Conservation (phyloP, 768 basidiomycete genomes). For the Tulasnella sp. region DNA sequence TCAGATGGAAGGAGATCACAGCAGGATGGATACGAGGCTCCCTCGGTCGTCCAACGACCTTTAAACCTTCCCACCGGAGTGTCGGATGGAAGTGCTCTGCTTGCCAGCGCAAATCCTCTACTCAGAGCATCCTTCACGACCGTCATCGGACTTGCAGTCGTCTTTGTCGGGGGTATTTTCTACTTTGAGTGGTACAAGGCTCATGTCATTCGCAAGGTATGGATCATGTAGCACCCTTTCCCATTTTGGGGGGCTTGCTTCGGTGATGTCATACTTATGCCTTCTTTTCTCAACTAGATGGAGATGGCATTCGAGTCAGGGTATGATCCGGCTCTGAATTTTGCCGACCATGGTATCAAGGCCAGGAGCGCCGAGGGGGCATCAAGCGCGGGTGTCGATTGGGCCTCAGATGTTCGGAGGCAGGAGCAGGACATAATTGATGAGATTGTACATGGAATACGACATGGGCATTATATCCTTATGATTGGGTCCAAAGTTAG, state of each 20-base stretch:
- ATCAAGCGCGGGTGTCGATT: slow-evolving; percentile 23
- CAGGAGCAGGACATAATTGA: slow-evolving; percentile 71
- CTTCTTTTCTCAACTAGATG: slow-evolving; percentile 43
- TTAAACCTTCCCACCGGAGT: slow-evolving; percentile 5
- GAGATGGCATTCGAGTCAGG: slow-evolving; percentile 69
- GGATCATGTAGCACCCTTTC: slow-evolving; percentile 8
- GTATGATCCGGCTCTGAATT: slow-evolving; percentile 75
- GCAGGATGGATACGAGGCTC: background rate
- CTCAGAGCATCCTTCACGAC: background rate
- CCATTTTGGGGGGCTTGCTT: background rate
- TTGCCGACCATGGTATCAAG: slow-evolving; percentile 42
- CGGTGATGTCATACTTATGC: background rate
- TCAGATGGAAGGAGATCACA: background rate
- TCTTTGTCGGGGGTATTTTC: slow-evolving; percentile 61
- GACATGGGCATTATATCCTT: slow-evolving; percentile 66
- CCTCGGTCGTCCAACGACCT: background rate
- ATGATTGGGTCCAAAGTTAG: slow-evolving; percentile 68
- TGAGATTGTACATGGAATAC: slow-evolving; percentile 64
- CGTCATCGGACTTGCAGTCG: slow-evolving; percentile 25
- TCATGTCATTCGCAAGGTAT: slow-evolving; percentile 70
- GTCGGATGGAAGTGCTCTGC: background rate
- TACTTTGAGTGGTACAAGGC: slow-evolving; percentile 78
- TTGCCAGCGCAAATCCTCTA: background rate
- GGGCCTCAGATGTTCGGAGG: slow-evolving; percentile 58
- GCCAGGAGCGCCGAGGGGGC: slow-evolving; percentile 31